phyloP scores from a whole-genome alignment of 225 moss, liverwort and hornwort species.

The Sphagnum contortum region DNA sequence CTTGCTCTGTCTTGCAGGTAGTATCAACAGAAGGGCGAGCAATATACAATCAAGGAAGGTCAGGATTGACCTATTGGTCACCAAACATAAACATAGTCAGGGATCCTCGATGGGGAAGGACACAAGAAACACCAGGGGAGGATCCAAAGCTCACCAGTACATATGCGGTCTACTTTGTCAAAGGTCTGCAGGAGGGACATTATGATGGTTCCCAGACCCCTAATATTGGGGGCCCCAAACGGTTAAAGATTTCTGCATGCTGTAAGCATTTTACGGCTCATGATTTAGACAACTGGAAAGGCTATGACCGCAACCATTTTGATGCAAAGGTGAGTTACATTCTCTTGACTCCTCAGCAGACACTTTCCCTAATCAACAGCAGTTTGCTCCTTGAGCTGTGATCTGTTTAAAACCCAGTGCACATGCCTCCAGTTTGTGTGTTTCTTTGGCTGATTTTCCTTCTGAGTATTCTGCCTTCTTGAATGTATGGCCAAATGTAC shows the following conservation, averaged over 20 bases:
- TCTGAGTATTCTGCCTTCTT: no score
- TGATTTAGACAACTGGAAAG: slow-evolving; percentile 69
- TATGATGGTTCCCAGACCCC: slow-evolving; percentile 5
- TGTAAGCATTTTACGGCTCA: slow-evolving; percentile 98
- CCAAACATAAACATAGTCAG: slow-evolving; percentile 60
- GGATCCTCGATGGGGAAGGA: slow-evolving; percentile 57
- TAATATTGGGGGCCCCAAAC: slow-evolving; percentile 13
- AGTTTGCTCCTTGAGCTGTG: no score
- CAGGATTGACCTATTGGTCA: slow-evolving; percentile 51
- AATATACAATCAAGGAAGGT: slow-evolving; percentile 50
- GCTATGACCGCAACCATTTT: slow-evolving; percentile 61
- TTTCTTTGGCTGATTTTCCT: neutral
- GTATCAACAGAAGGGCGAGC: slow-evolving; percentile 67
- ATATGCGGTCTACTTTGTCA: slow-evolving; percentile 43
- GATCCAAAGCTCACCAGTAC: slow-evolving; percentile 38
- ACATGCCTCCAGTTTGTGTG: neutral
- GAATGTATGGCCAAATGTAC: no score
- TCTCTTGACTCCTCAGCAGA: no score
- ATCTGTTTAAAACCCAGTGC: neutral
- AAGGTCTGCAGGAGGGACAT: slow-evolving; percentile 45
- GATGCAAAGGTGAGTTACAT: slow-evolving; percentile 41
- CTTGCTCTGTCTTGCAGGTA: slow-evolving; percentile 24
- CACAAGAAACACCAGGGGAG: slow-evolving; percentile 47
- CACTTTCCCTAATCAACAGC: neutral
- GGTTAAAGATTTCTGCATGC: slow-evolving; percentile 77